A percentile compares a stretch with the other conserved stretches of the same genome.
phyloP scores from a whole-genome alignment of 2,329 filamentous ascomycete species.

The Stemphylium lycopersici region DNA sequence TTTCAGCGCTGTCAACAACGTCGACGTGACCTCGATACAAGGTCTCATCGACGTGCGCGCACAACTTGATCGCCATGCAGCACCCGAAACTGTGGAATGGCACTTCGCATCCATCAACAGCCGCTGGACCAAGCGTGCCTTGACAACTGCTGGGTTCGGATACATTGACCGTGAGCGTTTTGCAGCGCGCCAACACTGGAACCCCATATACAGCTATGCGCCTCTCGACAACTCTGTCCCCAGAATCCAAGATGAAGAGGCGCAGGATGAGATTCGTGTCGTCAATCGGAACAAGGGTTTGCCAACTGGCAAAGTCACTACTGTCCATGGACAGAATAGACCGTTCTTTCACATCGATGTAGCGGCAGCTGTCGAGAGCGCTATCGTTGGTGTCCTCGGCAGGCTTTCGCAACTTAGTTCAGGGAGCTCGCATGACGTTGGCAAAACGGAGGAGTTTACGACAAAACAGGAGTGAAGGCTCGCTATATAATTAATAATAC shows the following conservation, averaged over 20 bases:
- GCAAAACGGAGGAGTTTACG: constrained; percentile 17
- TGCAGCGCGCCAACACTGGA: constrained; percentile 68
- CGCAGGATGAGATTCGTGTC: constrained; percentile 30
- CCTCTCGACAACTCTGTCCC: constrained; percentile 75
- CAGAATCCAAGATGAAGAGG: constrained; percentile 61
- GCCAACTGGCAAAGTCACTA: constrained; percentile 57
- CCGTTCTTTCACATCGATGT: constrained; percentile 95
- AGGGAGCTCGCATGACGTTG: constrained; percentile 19
- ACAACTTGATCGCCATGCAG: constrained; percentile 83
- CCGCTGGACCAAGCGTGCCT: constrained; percentile 88
- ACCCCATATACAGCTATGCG: constrained; percentile 92
- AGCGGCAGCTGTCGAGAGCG: constrained; percentile 85
- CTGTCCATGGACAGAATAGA: constrained; percentile 84
- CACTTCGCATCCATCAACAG: constrained; percentile 95
- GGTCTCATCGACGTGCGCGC: constrained; percentile 93
- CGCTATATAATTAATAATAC: too few species aligned
- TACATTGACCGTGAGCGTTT: constrained; percentile 62
- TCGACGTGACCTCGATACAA: constrained; percentile 92
- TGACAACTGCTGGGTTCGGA: constrained; percentile 87
- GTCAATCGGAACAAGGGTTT: constrained; percentile 19
- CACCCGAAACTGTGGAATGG: constrained; percentile 87
- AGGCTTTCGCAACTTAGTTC: constrained; percentile 28
- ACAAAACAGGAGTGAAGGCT: constrained; percentile 20
- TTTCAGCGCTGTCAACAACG: constrained; percentile 90
- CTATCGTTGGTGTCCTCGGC: constrained; percentile 75